phyloP scores from a whole-genome alignment of 192 early-diverging fungal species.

The Rhizophlyctis rosea region DNA sequence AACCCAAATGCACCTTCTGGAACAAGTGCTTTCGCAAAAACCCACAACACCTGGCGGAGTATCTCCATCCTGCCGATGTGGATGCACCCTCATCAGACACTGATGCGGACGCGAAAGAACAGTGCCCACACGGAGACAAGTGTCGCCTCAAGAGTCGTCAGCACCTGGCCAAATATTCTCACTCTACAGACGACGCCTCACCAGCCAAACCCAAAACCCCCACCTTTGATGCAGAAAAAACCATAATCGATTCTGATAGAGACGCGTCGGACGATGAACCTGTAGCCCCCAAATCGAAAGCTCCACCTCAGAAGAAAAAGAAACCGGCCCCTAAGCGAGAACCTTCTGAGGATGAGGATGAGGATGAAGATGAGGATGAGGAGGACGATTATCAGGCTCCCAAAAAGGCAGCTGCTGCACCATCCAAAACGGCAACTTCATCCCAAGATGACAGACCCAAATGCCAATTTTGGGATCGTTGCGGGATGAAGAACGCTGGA shows the following conservation, averaged over 20 bases:
- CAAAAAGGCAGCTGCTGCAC: too few species aligned
- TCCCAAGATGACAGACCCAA: too few species aligned
- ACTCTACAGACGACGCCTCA: background rate
- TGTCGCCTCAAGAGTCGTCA: background rate
- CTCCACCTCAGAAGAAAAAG: too few species aligned
- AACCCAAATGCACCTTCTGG: slow-evolving; percentile 26
- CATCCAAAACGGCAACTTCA: too few species aligned
- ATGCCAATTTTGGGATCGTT: slow-evolving; percentile 30
- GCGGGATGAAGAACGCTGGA: slow-evolving; percentile 29
- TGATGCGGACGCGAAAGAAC: background rate
- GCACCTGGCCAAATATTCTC: background rate
- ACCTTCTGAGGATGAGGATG: too few species aligned
- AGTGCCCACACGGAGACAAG: background rate
- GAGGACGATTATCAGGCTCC: too few species aligned
- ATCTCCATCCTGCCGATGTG: slow-evolving; percentile 14
- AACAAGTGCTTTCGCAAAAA: slow-evolving; percentile 34
- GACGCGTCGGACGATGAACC: background rate
- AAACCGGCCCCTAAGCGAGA: too few species aligned
- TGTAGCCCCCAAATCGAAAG: too few species aligned
- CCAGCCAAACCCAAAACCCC: too few species aligned
- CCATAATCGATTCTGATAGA: background rate
- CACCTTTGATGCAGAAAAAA: too few species aligned
- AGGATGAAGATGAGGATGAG: too few species aligned
- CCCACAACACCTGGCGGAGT: slow-evolving; percentile 26
- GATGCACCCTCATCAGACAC: background rate